Base-by-base conservation (phyloP, 768 basidiomycete species). In the Sutorius australiensis region DNA sequence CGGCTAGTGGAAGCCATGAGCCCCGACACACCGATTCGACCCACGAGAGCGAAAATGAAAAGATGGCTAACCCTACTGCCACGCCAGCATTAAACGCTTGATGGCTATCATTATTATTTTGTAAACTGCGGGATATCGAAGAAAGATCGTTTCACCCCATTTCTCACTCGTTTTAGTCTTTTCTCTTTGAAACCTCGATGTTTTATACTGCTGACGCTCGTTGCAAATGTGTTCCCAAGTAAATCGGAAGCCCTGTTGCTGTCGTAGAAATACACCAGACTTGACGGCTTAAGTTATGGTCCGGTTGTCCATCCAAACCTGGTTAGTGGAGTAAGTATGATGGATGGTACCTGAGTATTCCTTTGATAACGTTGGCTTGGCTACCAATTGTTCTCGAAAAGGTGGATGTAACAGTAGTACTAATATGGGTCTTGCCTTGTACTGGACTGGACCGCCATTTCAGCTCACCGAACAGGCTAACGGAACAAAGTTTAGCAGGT, bases 1-100 rank as follows among this genome's bases (percentile, higher is more conserved):
- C 67, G 7, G 52, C 61, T 0, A 56, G 62, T 16, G 72, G 73
- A n/a, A 65, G 54, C 13, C 67, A 72, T 37, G 75, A 76, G 55
- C 67, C 70, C 27, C 64, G 59, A 7, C 76, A 75, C 24, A 58
- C 57, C 2, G 1, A 28, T 8, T 62, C 63, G 12, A 60, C 43
- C 31, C 65, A 59, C 14, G 66, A 60, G 54, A 69, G 69, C 43
- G 65, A 67, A 5, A 55, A 45, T 0, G 69, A 69, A 53, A 71
- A 69, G 47, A 42, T 17, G 33, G 2, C 45, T 32, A 48, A 53
- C 6, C 33, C 11, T 3, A 37, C 12, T 11, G 30, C 63, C 9
- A 43, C 42, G 21, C 48, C 56, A 3, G 46, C 54, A 12, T 5
- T 55, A 3, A 41, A 6, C 1, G 16, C 19, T 0, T 48, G 40